Evolutionary conservation across 1,284 basidiomycete genomes (phyloP).

Genomic region (Ustilago hordei): DNA sequence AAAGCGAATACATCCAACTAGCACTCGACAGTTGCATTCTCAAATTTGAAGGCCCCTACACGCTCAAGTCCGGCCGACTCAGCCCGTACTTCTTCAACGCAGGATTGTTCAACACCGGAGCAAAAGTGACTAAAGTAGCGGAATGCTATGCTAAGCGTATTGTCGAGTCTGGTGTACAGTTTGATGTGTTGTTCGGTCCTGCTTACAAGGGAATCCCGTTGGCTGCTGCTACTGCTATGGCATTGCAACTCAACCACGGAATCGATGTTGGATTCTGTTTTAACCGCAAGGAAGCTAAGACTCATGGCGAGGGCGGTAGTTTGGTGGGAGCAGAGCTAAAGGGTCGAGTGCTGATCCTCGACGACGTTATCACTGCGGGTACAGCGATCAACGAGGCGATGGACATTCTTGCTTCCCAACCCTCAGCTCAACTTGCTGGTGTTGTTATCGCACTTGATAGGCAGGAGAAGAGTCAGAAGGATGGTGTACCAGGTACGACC

Average conservation of each 20-base stretch:
- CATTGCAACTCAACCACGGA: slow-evolving; percentile 76
- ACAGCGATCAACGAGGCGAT: slow-evolving; percentile 68
- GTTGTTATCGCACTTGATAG: slow-evolving; percentile 91
- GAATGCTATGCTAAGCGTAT: slow-evolving; percentile 85
- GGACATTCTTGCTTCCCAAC: slow-evolving; percentile 58
- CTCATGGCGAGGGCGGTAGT: slow-evolving; percentile 94
- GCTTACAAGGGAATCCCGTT: slow-evolving; percentile 98
- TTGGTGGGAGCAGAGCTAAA: slow-evolving; percentile 87
- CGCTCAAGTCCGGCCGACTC: slow-evolving; percentile 84
- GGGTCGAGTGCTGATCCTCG: slow-evolving; percentile 82
- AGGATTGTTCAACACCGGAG: slow-evolving; percentile 82
- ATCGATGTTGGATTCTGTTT: slow-evolving; percentile 85
- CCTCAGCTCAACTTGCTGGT: slow-evolving; percentile 76
- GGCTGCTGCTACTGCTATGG: slow-evolving; percentile 85
- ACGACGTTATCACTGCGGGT: slow-evolving; percentile 97
- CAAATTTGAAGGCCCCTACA: slow-evolving; percentile 67
- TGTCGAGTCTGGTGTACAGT: slow-evolving; percentile 73
- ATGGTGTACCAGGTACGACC: slow-evolving; percentile 61
- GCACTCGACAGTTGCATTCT: slow-evolving; percentile 62
- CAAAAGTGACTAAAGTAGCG: slow-evolving; percentile 82
- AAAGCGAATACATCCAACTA: slow-evolving; percentile 64
- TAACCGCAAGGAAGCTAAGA: slow-evolving; percentile 95
- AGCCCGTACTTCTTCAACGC: slow-evolving; percentile 99
- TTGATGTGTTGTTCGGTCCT: slow-evolving; percentile 94
- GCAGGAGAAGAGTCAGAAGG: slow-evolving; percentile 82